A percentile compares a stretch with the other conserved stretches of the same genome.
Conservation (phyloP, 2,329 filamentous ascomycete species). For the Beauveria sp. region DNA sequence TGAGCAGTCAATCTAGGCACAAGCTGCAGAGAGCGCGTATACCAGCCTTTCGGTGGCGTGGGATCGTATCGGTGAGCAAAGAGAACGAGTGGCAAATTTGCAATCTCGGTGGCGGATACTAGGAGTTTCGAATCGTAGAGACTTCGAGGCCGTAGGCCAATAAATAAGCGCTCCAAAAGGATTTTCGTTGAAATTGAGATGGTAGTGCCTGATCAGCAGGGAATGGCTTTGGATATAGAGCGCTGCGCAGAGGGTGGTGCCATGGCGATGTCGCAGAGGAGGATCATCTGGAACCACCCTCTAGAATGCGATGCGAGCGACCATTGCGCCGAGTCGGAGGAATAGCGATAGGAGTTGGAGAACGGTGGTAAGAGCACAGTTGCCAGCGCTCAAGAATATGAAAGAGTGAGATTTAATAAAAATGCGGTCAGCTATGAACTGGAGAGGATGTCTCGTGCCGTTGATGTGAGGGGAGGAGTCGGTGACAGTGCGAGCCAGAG, state of each 20-base stretch:
- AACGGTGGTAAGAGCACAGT: neutral
- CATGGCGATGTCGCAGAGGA: constrained; percentile 40
- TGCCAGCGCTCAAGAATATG: neutral
- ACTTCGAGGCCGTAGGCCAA: neutral
- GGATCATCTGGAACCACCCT: constrained; percentile 38
- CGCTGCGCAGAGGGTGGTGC: constrained; percentile 40
- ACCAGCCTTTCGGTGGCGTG: constrained; percentile 11
- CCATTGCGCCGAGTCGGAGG: constrained; percentile 17
- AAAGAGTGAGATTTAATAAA: neutral
- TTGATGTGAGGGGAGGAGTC: constrained; percentile 3
- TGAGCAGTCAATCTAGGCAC: neutral
- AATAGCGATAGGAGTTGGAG: neutral
- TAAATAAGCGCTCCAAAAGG: too few species aligned
- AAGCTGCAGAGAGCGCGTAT: neutral
- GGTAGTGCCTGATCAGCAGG: neutral
- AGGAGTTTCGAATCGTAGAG: neutral
- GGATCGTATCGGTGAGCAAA: neutral
- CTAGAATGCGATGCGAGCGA: constrained; percentile 42
- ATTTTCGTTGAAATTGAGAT: neutral
- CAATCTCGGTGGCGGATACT: neutral
- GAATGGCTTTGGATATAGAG: neutral
- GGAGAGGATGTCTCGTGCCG: constrained; percentile 4
- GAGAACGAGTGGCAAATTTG: constrained; percentile 5
- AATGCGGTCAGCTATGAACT: neutral
- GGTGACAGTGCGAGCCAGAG: neutral